A percentile compares a stretch with the other conserved stretches of the same genome.
phyloP scores from a whole-genome alignment of 148 eudicot genomes.

The Diospyros kaki region DNA sequence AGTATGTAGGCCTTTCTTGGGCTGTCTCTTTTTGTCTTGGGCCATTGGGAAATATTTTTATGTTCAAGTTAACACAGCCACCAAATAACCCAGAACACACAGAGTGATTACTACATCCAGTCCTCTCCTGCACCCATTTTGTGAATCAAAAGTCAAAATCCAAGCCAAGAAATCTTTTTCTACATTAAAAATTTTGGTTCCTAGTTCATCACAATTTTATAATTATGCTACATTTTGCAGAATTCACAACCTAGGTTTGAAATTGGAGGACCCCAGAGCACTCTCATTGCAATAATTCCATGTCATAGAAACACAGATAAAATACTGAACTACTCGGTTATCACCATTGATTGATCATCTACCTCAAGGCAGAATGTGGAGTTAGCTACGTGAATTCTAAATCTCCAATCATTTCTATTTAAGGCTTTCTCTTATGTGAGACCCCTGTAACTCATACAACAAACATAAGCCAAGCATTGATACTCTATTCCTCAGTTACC shows the following conservation, averaged over 20 bases:
- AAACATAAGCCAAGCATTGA: not conserved
- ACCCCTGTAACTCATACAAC: not conserved
- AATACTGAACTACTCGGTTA: not conserved
- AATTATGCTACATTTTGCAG: not conserved
- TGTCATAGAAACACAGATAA: not conserved
- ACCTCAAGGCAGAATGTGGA: no score
- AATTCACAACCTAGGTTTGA: not conserved
- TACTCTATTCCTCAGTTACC: not conserved
- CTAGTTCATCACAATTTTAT: not conserved
- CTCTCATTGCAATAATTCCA: not conserved
- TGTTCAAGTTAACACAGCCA: not conserved
- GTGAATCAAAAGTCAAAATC: not conserved
- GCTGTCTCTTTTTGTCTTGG: not conserved
- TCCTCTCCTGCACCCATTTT: not conserved
- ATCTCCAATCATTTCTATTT: no score
- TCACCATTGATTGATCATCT: not conserved
- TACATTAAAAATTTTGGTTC: not conserved
- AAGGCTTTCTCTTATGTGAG: not conserved
- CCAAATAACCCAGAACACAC: not conserved
- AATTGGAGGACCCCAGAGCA: not conserved
- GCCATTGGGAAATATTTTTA: not conserved
- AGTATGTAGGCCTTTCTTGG: no score
- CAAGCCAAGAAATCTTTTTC: not conserved
- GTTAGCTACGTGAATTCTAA: no score
- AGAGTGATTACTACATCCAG: not conserved